phyloP scores from a whole-genome alignment of 441 rosid species.

The Macaranga tanarius region DNA sequence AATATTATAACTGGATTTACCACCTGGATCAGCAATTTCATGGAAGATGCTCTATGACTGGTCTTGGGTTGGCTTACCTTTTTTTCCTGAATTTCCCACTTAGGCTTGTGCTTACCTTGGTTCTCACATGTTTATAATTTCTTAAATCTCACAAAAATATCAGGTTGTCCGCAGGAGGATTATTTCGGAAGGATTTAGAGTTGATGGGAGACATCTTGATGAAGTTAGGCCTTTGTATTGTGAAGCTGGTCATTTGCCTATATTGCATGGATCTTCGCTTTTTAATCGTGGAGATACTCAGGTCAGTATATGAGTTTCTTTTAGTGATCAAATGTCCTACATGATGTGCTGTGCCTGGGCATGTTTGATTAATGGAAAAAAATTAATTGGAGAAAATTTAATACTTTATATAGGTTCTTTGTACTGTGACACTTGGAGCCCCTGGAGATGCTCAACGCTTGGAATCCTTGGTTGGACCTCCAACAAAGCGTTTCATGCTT shows the following conservation, averaged over 20 bases:
- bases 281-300: constrained; percentile 98
- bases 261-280: constrained; percentile 85
- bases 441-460: constrained; percentile 89
- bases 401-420: constrained; percentile 57
- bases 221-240: constrained; percentile 91
- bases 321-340: background rate
- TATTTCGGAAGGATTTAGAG: constrained; percentile 79
- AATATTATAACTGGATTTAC: background rate
- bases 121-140: constrained; percentile 21
- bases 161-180: constrained; percentile 93
- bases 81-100: background rate
- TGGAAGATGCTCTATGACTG: background rate
- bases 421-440: constrained; percentile 93
- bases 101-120: constrained; percentile 13
- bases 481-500: constrained; percentile 95
- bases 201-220: constrained; percentile 87
- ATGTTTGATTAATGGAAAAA: background rate
- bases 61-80: background rate
- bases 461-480: constrained; percentile 85
- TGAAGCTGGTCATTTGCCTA: constrained; percentile 67
- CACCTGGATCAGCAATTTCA: background rate
- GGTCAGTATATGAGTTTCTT: constrained; percentile 37
- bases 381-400: background rate
- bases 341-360: constrained; percentile 6
- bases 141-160: constrained; percentile 26